Evolutionary conservation across 1,284 basidiomycete species (phyloP).

Genomic region (Marasmius oreades): DNA sequence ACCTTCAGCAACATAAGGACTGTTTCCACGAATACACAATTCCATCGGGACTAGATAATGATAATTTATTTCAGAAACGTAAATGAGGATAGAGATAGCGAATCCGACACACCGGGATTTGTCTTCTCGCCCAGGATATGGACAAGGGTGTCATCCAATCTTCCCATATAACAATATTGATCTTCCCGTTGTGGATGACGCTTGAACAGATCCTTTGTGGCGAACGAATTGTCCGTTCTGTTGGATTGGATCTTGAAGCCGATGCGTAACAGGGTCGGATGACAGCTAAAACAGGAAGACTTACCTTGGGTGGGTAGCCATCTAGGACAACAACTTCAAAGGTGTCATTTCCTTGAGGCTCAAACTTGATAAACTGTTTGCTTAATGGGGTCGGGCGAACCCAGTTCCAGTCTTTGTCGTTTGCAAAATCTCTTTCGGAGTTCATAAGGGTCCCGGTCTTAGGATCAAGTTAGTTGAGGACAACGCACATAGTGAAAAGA

Average conservation of each 20-base stretch:
- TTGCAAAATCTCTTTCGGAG: slow-evolving; percentile 44
- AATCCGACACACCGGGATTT: slow-evolving; percentile 34
- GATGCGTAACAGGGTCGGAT: neutral
- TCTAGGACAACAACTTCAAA: slow-evolving; percentile 53
- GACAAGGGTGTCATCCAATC: slow-evolving; percentile 58
- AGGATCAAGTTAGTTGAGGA: neutral
- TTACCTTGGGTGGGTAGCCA: slow-evolving; percentile 53
- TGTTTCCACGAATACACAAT: slow-evolving; percentile 37
- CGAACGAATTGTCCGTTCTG: slow-evolving; percentile 54
- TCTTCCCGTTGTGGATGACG: slow-evolving; percentile 39
- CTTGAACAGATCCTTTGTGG: slow-evolving; percentile 55
- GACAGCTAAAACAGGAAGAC: neutral
- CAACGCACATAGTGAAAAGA: neutral
- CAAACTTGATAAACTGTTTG: slow-evolving; percentile 41
- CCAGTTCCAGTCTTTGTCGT: slow-evolving; percentile 62
- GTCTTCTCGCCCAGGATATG: slow-evolving; percentile 54
- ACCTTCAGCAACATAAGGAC: slow-evolving; percentile 36
- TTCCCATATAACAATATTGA: slow-evolving; percentile 52
- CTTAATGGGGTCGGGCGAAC: slow-evolving; percentile 31
- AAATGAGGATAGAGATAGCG: too few relatives aligned
- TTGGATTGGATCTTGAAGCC: slow-evolving; percentile 40
- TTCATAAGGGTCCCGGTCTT: slow-evolving; percentile 45
- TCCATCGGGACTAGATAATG: slow-evolving; percentile 35
- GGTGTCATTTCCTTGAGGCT: slow-evolving; percentile 38
- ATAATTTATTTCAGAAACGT: neutral